phyloP scores from a whole-genome alignment of 1,139 yeast species.

The Scheffersomyces insectosa region DNA sequence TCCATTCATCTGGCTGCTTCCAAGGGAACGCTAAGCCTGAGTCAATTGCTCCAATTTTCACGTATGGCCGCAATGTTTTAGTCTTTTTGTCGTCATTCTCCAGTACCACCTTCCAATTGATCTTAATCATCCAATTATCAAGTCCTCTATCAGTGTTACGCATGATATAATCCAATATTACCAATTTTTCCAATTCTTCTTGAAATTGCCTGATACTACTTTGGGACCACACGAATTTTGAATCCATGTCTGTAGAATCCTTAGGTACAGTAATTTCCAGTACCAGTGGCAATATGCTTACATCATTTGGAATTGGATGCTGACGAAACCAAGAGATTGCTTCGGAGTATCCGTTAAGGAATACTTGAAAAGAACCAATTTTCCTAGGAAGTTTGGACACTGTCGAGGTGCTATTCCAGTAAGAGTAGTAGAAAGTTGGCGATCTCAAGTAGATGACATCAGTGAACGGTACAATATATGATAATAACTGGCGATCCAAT shows the following conservation, averaged over 20 bases:
- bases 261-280: constrained; percentile 18
- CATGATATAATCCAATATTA: constrained; percentile 70
- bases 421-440: constrained; percentile 54
- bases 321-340: constrained; percentile 61
- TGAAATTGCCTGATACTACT: constrained; percentile 52
- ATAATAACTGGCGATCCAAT: constrained; percentile 58
- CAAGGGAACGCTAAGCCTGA: constrained; percentile 78
- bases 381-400: constrained; percentile 42
- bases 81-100: constrained; percentile 4
- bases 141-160: constrained; percentile 74
- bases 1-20: constrained; percentile 84
- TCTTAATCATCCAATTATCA: constrained; percentile 77
- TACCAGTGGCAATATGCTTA: constrained; percentile 19
- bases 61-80: constrained; percentile 29
- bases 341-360: constrained; percentile 57
- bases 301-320: constrained; percentile 55
- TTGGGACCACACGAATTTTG: constrained; percentile 55
- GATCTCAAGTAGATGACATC: constrained; percentile 58
- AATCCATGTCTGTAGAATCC: constrained; percentile 8
- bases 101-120: constrained; percentile 44
- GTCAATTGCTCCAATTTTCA: constrained; percentile 74
- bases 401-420: constrained; percentile 42
- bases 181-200: constrained; percentile 66
- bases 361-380: constrained; percentile 69
- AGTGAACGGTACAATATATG: constrained; percentile 67